A percentile compares a stretch with the other conserved stretches of the same genome.
Evolutionary conservation across 768 basidiomycete genomes (phyloP).

Genomic region (Psilocybe cyanescens): DNA sequence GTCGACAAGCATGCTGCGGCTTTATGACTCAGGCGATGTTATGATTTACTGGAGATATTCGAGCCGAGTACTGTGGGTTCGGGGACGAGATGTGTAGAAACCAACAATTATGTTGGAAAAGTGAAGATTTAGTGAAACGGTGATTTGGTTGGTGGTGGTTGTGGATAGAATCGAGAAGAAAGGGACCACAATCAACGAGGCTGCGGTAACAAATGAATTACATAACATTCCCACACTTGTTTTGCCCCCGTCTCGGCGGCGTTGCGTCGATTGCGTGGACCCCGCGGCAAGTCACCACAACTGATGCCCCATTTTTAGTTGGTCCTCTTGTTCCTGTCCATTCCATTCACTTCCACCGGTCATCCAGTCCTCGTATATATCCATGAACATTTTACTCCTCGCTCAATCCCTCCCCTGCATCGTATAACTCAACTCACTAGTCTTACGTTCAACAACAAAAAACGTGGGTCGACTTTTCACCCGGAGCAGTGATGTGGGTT

Average conservation of each 20-base stretch:
- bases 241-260: slow-evolving; percentile 4
- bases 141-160: slow-evolving; percentile 8
- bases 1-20: slow-evolving; percentile 25
- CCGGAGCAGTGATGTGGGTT: neutral
- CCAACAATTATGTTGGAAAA: neutral
- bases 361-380: neutral
- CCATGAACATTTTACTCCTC: too few relatives aligned
- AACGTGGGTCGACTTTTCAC: neutral
- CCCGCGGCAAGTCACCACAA: neutral
- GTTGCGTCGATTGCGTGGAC: slow-evolving; percentile 7
- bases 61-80: neutral
- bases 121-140: neutral
- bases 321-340: neutral
- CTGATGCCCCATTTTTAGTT: neutral
- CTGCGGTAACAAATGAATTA: slow-evolving; percentile 1
- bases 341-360: neutral
- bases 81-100: neutral
- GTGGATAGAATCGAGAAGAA: slow-evolving; percentile 4
- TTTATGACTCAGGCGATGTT: slow-evolving; percentile 10
- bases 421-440: neutral
- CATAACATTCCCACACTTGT: neutral
- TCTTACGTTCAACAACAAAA: neutral
- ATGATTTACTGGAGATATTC: neutral
- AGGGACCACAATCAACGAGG: neutral
- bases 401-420: too few relatives aligned